A percentile compares a stretch with the other conserved stretches of the same genome.
Evolutionary conservation across 805 yeast genomes (phyloP).

Genomic region (Novakomyces olei): DNA sequence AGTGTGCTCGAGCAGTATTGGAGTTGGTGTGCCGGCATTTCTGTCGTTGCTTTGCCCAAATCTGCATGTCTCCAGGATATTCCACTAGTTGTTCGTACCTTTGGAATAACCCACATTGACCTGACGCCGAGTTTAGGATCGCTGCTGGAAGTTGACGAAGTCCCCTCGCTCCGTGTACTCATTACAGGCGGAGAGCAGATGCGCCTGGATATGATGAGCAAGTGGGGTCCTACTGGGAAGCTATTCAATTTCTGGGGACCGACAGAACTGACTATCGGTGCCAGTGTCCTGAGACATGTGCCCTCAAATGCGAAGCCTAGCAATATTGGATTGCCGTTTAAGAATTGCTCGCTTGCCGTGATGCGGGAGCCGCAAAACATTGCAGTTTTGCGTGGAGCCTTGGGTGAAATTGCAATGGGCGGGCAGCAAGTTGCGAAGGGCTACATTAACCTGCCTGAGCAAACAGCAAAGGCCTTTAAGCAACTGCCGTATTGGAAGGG

Average conservation of each 20-base stretch:
- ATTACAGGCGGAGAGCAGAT: constrained; percentile 13
- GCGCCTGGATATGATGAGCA: constrained; percentile 11
- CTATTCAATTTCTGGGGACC: constrained; percentile 14
- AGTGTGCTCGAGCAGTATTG: constrained; percentile 13
- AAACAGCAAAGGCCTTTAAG: constrained; percentile 7
- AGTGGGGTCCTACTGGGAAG: constrained; percentile 11
- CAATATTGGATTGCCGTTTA: constrained; percentile 12
- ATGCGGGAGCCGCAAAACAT: constrained; percentile 5
- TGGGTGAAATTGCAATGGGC: constrained; percentile 14
- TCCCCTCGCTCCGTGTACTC: constrained; percentile 11
- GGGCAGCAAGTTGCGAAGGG: constrained; percentile 15
- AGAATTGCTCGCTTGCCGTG: constrained; percentile 11
- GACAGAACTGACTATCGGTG: constrained; percentile 13
- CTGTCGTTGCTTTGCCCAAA: constrained; percentile 10
- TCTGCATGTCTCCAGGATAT: constrained; percentile 10
- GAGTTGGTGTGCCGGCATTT: constrained; percentile 13
- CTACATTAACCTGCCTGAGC: constrained; percentile 11
- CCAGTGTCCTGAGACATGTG: constrained; percentile 10
- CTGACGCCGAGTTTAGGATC: constrained; percentile 35
- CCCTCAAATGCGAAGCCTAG: constrained; percentile 9
- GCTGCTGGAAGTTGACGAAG: constrained; percentile 54
- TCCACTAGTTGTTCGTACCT: constrained; percentile 6
- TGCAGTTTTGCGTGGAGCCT: constrained; percentile 11
- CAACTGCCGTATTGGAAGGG: constrained; percentile 8
- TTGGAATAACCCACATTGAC: constrained; percentile 11